phyloP scores from a whole-genome alignment of 2,329 filamentous ascomycete species.

The Zymoseptoria brevis region DNA sequence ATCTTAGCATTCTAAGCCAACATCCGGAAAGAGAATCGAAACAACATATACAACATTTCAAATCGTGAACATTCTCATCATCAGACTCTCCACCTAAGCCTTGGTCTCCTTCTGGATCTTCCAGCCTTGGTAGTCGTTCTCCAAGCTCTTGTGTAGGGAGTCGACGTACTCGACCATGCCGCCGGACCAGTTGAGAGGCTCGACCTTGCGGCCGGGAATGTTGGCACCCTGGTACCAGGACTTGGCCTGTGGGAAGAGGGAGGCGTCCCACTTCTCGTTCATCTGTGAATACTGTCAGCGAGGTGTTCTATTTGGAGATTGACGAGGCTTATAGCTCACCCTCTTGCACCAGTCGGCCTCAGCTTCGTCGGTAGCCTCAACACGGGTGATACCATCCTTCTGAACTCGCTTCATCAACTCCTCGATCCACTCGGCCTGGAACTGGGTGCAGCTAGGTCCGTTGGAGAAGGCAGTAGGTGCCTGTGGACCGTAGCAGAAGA shows the following conservation, averaged over 20 bases:
- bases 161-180: slow-evolving; percentile 31
- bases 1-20: not conserved
- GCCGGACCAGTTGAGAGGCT: slow-evolving; percentile 39
- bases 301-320: not conserved
- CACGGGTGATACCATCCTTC: slow-evolving; percentile 32
- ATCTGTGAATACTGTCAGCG: slow-evolving; percentile 7
- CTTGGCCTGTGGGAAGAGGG: slow-evolving; percentile 26
- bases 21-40: not conserved
- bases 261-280: slow-evolving; percentile 23
- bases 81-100: not conserved
- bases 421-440: slow-evolving; percentile 38
- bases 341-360: slow-evolving; percentile 36
- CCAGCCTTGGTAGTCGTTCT: slow-evolving; percentile 27
- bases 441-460: slow-evolving; percentile 37
- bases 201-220: slow-evolving; percentile 38
- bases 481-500: slow-evolving; percentile 40
- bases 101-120: slow-evolving; percentile 10
- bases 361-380: slow-evolving; percentile 31
- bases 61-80: not conserved
- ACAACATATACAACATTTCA: not conserved
- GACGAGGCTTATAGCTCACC: not conserved
- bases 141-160: slow-evolving; percentile 21
- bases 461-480: slow-evolving; percentile 42
- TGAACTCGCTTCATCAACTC: slow-evolving; percentile 34
- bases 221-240: slow-evolving; percentile 35